phyloP scores from a whole-genome alignment of 176 grass and related monocot species.

The Zoysia japonica region DNA sequence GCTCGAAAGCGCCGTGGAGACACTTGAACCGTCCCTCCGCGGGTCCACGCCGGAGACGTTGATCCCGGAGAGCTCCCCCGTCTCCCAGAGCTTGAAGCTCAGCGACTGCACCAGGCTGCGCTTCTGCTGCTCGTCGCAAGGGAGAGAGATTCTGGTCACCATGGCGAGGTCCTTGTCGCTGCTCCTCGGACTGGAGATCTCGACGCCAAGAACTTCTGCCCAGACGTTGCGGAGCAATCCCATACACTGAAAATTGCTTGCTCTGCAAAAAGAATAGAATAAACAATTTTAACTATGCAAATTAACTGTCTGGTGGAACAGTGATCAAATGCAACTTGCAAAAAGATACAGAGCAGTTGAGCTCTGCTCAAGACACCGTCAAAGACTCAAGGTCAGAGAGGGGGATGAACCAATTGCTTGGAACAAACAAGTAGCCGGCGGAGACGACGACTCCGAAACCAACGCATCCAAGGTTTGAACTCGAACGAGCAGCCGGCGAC shows the following conservation, averaged over 20 bases:
- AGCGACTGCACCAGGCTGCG: constrained; percentile 33
- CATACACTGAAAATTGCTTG: constrained; percentile 46
- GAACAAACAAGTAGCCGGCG: constrained; percentile 36
- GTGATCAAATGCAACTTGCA: constrained; percentile 7
- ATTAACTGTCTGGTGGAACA: constrained; percentile 1
- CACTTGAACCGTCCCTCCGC: background rate
- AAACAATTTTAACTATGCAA: background rate
- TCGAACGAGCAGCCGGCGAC: constrained; percentile 9
- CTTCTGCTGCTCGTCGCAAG: constrained; percentile 12
- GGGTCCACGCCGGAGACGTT: background rate
- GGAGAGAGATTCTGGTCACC: constrained; percentile 31
- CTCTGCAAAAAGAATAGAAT: background rate
- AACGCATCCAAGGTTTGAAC: background rate
- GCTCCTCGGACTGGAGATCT: constrained; percentile 37
- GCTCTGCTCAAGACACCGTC: constrained; percentile 34
- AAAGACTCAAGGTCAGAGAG: constrained; percentile 34
- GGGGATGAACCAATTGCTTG: constrained; percentile 14
- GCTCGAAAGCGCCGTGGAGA: constrained; percentile 29
- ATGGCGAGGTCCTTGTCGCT: constrained; percentile 11
- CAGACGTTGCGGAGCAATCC: constrained; percentile 51
- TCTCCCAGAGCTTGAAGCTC: constrained; percentile 66
- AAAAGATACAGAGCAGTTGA: background rate
- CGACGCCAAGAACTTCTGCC: constrained; percentile 46
- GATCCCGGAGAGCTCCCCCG: background rate
- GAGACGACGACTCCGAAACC: constrained; percentile 26